phyloP scores from a whole-genome alignment of 2,329 filamentous ascomycete genomes.

The Phaeoacremonium minimum region DNA sequence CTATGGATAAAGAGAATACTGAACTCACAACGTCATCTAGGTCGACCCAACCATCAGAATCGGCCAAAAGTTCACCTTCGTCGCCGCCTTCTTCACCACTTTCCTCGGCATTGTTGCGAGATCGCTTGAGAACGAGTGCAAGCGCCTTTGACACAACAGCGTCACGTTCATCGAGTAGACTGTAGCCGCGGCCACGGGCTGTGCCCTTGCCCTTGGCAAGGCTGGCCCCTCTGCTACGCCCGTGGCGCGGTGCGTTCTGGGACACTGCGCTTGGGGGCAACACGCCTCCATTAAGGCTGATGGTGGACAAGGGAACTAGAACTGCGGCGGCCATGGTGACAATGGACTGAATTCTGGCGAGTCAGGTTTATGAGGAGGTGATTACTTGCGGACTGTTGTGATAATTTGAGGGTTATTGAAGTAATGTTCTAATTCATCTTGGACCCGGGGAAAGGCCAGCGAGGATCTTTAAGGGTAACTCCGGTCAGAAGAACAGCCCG shows the following conservation, averaged over 20 bases:
- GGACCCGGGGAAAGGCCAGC: no score
- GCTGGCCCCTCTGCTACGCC: slow-evolving; percentile 31
- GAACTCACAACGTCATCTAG: slow-evolving; percentile 32
- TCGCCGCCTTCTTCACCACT: slow-evolving; percentile 27
- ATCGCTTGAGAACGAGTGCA: slow-evolving; percentile 34
- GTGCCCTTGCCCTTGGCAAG: slow-evolving; percentile 27
- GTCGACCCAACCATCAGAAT: slow-evolving; percentile 34
- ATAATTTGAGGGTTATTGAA: no score
- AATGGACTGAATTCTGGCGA: background rate
- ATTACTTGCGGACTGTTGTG: no score
- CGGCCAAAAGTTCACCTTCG: slow-evolving; percentile 24
- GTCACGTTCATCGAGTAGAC: slow-evolving; percentile 34
- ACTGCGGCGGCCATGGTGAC: slow-evolving; percentile 26
- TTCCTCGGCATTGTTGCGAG: slow-evolving; percentile 26
- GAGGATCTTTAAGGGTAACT: no score
- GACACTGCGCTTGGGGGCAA: slow-evolving; percentile 27
- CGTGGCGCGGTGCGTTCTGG: slow-evolving; percentile 28
- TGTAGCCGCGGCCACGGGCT: slow-evolving; percentile 30
- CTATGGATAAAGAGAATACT: background rate
- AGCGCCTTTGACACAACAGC: slow-evolving; percentile 33
- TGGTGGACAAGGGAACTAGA: slow-evolving; percentile 26
- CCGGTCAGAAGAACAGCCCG: no score
- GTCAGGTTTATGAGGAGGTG: no score
- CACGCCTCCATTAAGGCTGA: slow-evolving; percentile 28
- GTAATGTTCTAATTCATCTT: no score